Conservation (phyloP, 768 basidiomycete genomes). For the Panaeolus cyanescens region DNA sequence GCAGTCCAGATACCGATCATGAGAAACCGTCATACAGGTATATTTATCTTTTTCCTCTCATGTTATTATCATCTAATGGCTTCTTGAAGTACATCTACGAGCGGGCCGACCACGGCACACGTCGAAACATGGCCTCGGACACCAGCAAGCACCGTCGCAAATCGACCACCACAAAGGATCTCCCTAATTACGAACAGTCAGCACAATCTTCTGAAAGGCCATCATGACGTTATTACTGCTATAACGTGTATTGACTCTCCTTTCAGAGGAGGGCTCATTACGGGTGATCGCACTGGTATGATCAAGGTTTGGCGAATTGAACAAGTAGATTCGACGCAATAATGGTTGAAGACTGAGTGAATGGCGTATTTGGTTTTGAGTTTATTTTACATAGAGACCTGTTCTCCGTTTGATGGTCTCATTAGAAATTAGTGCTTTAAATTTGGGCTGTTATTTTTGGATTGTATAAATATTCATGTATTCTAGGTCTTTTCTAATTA, state of each 20-base stretch:
- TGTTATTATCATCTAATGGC: not conserved
- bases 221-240: slow-evolving; percentile 89
- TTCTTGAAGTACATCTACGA: slow-evolving; percentile 34
- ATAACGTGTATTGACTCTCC: slow-evolving; percentile 89
- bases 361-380: not conserved
- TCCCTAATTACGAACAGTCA: slow-evolving; percentile 81
- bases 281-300: slow-evolving; percentile 85
- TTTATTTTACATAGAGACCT: not conserved
- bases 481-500: not conserved
- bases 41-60: slow-evolving; percentile 12
- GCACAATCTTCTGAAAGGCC: slow-evolving; percentile 80
- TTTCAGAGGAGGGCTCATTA: slow-evolving; percentile 90
- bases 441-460: not conserved
- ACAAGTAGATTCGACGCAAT: slow-evolving; percentile 30
- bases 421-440: not conserved
- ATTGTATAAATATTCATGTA: not conserved
- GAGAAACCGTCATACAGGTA: slow-evolving; percentile 83
- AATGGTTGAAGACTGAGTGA: too few relatives aligned
- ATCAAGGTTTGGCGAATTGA: slow-evolving; percentile 91
- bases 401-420: not conserved
- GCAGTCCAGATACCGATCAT: slow-evolving; percentile 72
- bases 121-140: slow-evolving; percentile 64
- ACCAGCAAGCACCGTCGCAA: slow-evolving; percentile 49
- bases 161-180: slow-evolving; percentile 73
- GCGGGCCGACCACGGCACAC: slow-evolving; percentile 50